Conservation (phyloP, 116 monocot genomes). For the Iris pallida region DNA sequence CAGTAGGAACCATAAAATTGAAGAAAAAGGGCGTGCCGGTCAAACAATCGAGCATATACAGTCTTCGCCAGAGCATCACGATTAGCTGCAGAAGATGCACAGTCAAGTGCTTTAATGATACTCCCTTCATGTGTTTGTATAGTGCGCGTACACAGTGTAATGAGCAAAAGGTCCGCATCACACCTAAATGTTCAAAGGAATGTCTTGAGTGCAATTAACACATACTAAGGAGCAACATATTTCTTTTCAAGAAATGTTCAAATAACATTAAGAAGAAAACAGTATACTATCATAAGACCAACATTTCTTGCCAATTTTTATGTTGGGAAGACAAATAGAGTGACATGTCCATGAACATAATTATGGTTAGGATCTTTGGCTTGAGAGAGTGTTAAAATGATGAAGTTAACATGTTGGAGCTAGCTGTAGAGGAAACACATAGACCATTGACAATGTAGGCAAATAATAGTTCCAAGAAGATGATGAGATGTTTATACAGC, state of each 20-base stretch:
- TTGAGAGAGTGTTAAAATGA: no score
- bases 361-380: no score
- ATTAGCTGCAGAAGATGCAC: conserved; percentile 59
- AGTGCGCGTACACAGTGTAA: conserved; percentile 60
- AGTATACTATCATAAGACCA: no score
- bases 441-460: neutral
- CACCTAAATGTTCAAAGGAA: conserved; percentile 36
- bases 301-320: no score
- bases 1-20: neutral
- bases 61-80: conserved; percentile 97
- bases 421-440: no score
- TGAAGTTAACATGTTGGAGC: no score
- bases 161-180: conserved; percentile 54
- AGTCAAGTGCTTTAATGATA: conserved; percentile 79
- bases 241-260: no score
- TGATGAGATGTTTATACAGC: neutral
- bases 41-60: conserved; percentile 94
- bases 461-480: neutral
- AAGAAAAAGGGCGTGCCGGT: conserved; percentile 55
- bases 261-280: no score
- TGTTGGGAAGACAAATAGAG: no score
- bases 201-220: no score
- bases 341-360: no score
- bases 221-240: no score
- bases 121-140: conserved; percentile 88